phyloP scores from a whole-genome alignment of 768 basidiomycete genomes.

The Psilocybe tampanensis region DNA sequence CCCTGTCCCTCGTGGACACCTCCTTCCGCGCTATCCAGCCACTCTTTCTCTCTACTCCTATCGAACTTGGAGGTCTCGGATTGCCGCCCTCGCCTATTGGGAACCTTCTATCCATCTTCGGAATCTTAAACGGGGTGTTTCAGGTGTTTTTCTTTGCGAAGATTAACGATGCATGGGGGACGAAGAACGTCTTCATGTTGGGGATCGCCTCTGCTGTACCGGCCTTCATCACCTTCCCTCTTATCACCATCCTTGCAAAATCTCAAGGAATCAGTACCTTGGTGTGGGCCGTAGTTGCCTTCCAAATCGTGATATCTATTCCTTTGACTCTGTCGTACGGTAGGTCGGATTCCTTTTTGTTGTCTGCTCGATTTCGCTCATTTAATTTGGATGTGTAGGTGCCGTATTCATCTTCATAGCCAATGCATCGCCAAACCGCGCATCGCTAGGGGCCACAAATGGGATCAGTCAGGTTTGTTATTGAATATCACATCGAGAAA shows the following conservation, averaged over 20 bases:
- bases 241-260: constrained; percentile 59
- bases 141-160: constrained; percentile 70
- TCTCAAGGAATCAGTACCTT: constrained; percentile 43
- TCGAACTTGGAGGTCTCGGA: constrained; percentile 69
- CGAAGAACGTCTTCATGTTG: constrained; percentile 57
- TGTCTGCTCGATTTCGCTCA: not conserved
- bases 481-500: not conserved
- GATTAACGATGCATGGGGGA: constrained; percentile 62
- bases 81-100: constrained; percentile 69
- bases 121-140: constrained; percentile 63
- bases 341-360: constrained; percentile 29
- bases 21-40: constrained; percentile 68
- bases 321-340: constrained; percentile 58
- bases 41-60: constrained; percentile 72
- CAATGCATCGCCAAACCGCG: constrained; percentile 64
- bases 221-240: constrained; percentile 58
- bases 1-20: constrained; percentile 68
- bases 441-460: constrained; percentile 73
- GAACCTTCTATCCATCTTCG: constrained; percentile 60
- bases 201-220: constrained; percentile 56
- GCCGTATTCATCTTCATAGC: constrained; percentile 73
- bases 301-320: constrained; percentile 51
- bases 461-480: constrained; percentile 51
- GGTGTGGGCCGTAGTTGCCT: constrained; percentile 53
- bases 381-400: constrained; percentile 39